Percentiles rank a stretch among this genome's conserved stretches.
phyloP scores from a whole-genome alignment of 768 basidiomycete genomes.

The Filobasidium wieringae region DNA sequence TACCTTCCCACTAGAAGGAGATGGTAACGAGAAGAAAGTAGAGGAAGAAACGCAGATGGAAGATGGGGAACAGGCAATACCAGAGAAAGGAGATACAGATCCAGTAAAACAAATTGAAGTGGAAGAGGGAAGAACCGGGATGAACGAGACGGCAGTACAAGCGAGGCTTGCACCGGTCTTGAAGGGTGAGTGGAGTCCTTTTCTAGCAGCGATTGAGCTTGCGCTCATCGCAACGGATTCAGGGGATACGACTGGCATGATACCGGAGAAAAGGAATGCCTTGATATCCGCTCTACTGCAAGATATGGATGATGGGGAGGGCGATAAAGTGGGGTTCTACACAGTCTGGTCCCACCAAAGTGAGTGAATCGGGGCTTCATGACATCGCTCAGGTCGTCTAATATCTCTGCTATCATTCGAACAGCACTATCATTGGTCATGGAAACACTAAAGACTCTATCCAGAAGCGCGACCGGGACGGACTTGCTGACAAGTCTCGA shows the following conservation, averaged over 20 bases:
- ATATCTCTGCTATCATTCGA: conserved; percentile 1
- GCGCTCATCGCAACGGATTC: neutral
- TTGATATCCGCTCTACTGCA: conserved; percentile 44
- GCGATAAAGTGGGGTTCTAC: conserved; percentile 42
- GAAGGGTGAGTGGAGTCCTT: neutral
- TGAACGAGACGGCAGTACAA: neutral
- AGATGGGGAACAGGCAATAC: neutral
- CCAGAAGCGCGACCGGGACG: neutral
- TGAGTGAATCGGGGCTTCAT: conserved; percentile 32
- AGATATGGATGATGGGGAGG: conserved; percentile 45
- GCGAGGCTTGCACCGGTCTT: neutral
- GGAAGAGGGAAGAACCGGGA: neutral
- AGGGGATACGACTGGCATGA: neutral
- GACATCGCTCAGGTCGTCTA: conserved; percentile 8
- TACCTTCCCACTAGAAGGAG: conserved; percentile 20
- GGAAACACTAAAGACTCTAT: conserved; percentile 57
- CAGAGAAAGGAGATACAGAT: neutral
- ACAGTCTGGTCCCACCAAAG: conserved; percentile 48
- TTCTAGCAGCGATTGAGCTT: neutral
- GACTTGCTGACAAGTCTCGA: neutral
- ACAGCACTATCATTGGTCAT: conserved; percentile 60
- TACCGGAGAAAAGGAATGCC: neutral
- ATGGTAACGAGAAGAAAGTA: neutral
- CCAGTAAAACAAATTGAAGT: no score
- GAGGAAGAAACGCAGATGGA: neutral